These are phyloP conservation scores for Penicillium goetzii DNA, from an alignment of 495 filamentous ascomycete genomes.

Conservation along the genomic window DNA sequence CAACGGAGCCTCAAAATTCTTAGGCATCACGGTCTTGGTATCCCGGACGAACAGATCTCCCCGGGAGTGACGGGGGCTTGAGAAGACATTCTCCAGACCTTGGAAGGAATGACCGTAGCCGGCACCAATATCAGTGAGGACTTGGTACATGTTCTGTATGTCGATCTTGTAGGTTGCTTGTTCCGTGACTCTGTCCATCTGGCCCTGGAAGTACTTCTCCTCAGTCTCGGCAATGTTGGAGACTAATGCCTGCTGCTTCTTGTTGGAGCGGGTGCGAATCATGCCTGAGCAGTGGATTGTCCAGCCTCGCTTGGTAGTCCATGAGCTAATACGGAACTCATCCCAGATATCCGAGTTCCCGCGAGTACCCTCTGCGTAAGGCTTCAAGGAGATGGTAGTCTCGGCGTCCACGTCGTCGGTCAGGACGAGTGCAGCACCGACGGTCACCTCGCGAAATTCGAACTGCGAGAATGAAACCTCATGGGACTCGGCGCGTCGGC, in stretches of 20 bases:
- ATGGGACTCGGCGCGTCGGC: slow-evolving; percentile 23
- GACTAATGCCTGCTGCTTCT: slow-evolving; percentile 24
- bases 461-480: slow-evolving; percentile 26
- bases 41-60: slow-evolving; percentile 34
- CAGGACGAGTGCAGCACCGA: slow-evolving; percentile 45
- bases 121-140: slow-evolving; percentile 30
- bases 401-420: slow-evolving; percentile 46
- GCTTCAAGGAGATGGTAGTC: slow-evolving; percentile 44
- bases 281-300: slow-evolving; percentile 42
- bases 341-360: slow-evolving; percentile 44
- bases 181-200: slow-evolving; percentile 17
- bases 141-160: slow-evolving; percentile 29
- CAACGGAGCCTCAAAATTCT: slow-evolving; percentile 31
- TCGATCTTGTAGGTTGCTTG: slow-evolving; percentile 26
- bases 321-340: slow-evolving; percentile 42
- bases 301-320: slow-evolving; percentile 37
- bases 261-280: slow-evolving; percentile 22
- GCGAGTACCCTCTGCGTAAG: slow-evolving; percentile 42
- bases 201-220: slow-evolving; percentile 16
- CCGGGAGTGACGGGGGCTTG: slow-evolving; percentile 20
- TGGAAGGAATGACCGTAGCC: slow-evolving; percentile 31
- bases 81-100: slow-evolving; percentile 30
- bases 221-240: slow-evolving; percentile 21
- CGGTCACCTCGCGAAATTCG: slow-evolving; percentile 47
- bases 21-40: slow-evolving; percentile 33